Evolutionary conservation across 2,329 filamentous ascomycete genomes (phyloP), one percentile per base, ranked within the genome.

Genomic region (Sarocladiaceae sp.): DNA sequence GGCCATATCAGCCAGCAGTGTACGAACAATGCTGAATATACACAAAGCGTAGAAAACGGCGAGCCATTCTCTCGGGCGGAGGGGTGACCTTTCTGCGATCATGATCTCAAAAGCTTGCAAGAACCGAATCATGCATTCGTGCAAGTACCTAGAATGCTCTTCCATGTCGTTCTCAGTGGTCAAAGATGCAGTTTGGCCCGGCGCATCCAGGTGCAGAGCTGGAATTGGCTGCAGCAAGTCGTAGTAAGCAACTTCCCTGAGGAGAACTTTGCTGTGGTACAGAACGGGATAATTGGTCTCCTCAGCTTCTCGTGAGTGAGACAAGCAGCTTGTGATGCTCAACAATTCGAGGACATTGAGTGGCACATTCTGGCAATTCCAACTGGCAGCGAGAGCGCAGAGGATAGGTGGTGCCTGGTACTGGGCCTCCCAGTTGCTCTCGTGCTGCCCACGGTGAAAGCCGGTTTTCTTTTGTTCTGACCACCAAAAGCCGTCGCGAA

Each of bases 401-500:
- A 83, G 64, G 2, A 79, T 68, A 0, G 78, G 77, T 1, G 79
- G 76, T 6, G 75, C 64, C 25, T 71, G 66, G 12, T 71, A 67
- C 11, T 68, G 60, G 2, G 68, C 60, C 2, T 74, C 70, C 53
- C 66, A 53, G 47, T 44, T 54, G 17, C 53, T 50, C 4, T 59
- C 58, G 7, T 52, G 59, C 42, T 60, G 59, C 36, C 54, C 56
- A n/a, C 62, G 54, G 39, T 64, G 71, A 22, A 77, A 62, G 44
- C 26, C 23, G 4, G 25, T 31, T 22, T 26, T 26, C n/a, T 5
- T 4, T 55, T 79, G 74, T 46, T 79, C 77, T 15, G 74, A 77
- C 75, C 77, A 79, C 79, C 79, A 83, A 58, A 83, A 82, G 2
- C 71, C 71, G 56, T 83, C 79, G 28, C 76, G 69, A 52, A 78